A percentile compares a stretch with the other conserved stretches of the same genome.
Evolutionary conservation across 164 flowering plant species (phyloP).

Genomic region (Vitis cinerea): DNA sequence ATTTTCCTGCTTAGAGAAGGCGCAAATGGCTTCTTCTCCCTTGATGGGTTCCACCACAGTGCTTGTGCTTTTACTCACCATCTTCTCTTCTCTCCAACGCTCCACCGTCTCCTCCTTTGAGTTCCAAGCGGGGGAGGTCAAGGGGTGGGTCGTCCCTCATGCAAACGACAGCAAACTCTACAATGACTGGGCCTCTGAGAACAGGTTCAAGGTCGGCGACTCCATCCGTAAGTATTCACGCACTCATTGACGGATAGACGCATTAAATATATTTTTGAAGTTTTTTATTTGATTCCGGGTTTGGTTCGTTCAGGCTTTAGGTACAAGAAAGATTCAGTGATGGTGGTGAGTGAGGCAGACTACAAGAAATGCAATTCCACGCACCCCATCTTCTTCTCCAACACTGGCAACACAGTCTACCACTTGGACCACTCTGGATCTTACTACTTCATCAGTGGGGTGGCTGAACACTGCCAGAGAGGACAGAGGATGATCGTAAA

Average conservation of each 20-base stretch:
- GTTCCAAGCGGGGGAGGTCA: slow-evolving; percentile 39
- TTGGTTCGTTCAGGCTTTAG: slow-evolving; percentile 39
- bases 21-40: too few species aligned
- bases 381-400: slow-evolving; percentile 50
- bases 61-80: slow-evolving; percentile 13
- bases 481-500: slow-evolving; percentile 68
- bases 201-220: slow-evolving; percentile 54
- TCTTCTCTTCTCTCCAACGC: slow-evolving; percentile 18
- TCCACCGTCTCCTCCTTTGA: slow-evolving; percentile 25
- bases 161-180: slow-evolving; percentile 38
- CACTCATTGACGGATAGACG: background rate
- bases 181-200: slow-evolving; percentile 61
- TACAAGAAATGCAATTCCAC: slow-evolving; percentile 56
- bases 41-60: too few species aligned
- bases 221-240: slow-evolving; percentile 39
- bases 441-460: slow-evolving; percentile 76
- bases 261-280: background rate
- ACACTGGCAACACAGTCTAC: slow-evolving; percentile 56
- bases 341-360: slow-evolving; percentile 50
- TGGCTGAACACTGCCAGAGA: slow-evolving; percentile 54
- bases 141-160: slow-evolving; percentile 56
- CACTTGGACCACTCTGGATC: slow-evolving; percentile 40
- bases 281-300: background rate
- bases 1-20: too few species aligned
- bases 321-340: slow-evolving; percentile 67